A percentile compares a stretch with the other conserved stretches of the same genome.
These are phyloP conservation scores for Beauveria sp. DNA, from an alignment of 2,329 filamentous ascomycete species.

Conservation along the genomic window DNA sequence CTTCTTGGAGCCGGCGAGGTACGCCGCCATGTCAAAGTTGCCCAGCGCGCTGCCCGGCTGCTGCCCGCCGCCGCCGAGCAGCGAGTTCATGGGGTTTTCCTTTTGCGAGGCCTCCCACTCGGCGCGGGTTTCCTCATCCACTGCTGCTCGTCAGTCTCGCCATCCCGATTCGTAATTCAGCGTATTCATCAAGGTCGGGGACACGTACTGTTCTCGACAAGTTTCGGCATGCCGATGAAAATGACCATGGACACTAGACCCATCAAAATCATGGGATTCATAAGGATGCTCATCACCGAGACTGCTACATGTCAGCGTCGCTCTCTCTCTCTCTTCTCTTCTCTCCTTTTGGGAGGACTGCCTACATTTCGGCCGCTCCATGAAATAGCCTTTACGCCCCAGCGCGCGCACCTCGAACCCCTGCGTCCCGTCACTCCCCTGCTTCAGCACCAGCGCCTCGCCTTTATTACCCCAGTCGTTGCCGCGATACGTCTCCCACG, in stretches of 20 bases:
- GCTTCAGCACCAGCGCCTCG: slow-evolving; percentile 42
- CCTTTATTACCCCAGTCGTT: slow-evolving; percentile 88
- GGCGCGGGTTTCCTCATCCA: slow-evolving; percentile 92
- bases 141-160: slow-evolving; percentile 36
- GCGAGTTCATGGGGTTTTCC: slow-evolving; percentile 56
- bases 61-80: slow-evolving; percentile 35
- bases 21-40: slow-evolving; percentile 56
- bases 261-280: slow-evolving; percentile 96
- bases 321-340: background rate
- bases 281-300: slow-evolving; percentile 72
- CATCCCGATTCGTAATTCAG: background rate
- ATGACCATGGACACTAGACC: slow-evolving; percentile 73
- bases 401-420: slow-evolving; percentile 55
- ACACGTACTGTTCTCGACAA: slow-evolving; percentile 86
- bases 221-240: slow-evolving; percentile 87
- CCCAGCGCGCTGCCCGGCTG: slow-evolving; percentile 36
- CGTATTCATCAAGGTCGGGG: background rate
- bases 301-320: slow-evolving; percentile 37
- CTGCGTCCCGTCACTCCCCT: slow-evolving; percentile 23
- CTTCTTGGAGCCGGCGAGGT: slow-evolving; percentile 48
- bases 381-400: slow-evolving; percentile 65
- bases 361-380: slow-evolving; percentile 69
- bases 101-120: slow-evolving; percentile 91
- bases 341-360: slow-evolving; percentile 16
- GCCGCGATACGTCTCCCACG: slow-evolving; percentile 80